Base-by-base conservation (phyloP, 305 asterid genomes). In the Rubia occidens region DNA sequence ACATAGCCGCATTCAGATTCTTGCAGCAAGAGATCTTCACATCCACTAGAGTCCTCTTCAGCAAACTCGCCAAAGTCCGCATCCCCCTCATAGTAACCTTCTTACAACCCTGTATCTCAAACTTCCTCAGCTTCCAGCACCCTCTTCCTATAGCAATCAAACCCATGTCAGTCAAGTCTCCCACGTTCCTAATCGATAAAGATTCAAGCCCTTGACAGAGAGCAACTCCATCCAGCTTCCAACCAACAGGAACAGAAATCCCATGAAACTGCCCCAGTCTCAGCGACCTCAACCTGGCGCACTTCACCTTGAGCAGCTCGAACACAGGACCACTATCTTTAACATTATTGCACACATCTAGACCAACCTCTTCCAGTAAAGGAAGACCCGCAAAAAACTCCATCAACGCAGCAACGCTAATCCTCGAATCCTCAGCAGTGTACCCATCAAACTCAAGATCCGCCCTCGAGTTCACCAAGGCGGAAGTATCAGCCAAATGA, bases 141-240 rank as follows among this genome's bases (percentile, higher is more conserved):
- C 98, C 98, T 77, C 95, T 86, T 15, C 79, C 96, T 40, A 93
- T 90, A 39, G 90, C 97, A 54, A 93, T 90, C 84, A 93, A 77
- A 18, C 97, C 95, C 90, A 90, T 86, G 74, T 93, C 95, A 47
- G 76, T 77, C 77, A 93, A 76, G 79, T 90, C 96, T 40, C 83
- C 94, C 5, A 83, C 97, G 45, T 81, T 81, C 78, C 86, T 80
- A 56, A 93, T 82, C 24, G 96, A 87, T 76, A 93, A 71, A 24
- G 89, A 83, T 56, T 83, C 78, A 32, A 93, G 91, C 77, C 87
- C 72, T 37, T 82, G 86, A 80, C 97, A 93, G 6, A 88, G 72
- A 35, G 97, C 96, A 24, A 93, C 79, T 0, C 98, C 97, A 37
- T 87, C 95, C 55, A 93, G 78, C 77, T 81, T 86, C 42, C 89